Evolutionary conservation across 139 green algal species (phyloP), one percentile per base, ranked within the genome.

Genomic region (Volvox africanus): DNA sequence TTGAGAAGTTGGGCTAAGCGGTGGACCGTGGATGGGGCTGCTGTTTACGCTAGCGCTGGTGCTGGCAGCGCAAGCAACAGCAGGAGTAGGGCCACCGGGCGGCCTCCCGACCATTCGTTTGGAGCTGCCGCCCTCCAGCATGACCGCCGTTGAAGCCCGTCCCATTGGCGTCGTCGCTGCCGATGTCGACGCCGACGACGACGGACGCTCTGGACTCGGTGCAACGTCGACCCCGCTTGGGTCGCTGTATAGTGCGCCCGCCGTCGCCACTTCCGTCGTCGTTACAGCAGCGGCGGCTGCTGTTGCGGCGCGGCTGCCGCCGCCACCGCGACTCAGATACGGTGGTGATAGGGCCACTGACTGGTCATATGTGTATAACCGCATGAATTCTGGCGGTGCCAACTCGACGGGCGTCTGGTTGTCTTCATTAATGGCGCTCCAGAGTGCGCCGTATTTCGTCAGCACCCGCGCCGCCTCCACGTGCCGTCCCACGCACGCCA

Each of bases 401-500:
- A 92, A 61, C 55, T 94, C 86, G 21, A 95, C 50, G 12, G 93
- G 93, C 33, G 85, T 62, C 65, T 91, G 33, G 0, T 55, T 73
- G 30, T 95, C 90, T 1, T 80, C 17, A 44, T 92, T 93, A 21
- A 35, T 32, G 2, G 86, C 76, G 24, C n/a, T 44, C 13, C 91
- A 13, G 32, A 93, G 78, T 1, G 94, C 93, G 20, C 94, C 91
- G 55, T 61, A 67, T 71, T 71, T 73, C 16, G 75, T 89, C 35
- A 95, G 91, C 76, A 93, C 30, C 30, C 88, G 77, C 0, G 84
- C 92, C 1, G 86, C 83, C 12, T 92, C 91, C 9, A 91, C 67
- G 80, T 96, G 93, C 13, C 88, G 92, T 16, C 89, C 81, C 24
- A 55, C 16, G 67, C 89, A 94, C 2, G 93, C 92, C 37, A 95